A percentile compares a stretch with the other conserved stretches of the same genome.
phyloP scores from a whole-genome alignment of 495 filamentous ascomycete genomes.

The Penicillium pancosmium region DNA sequence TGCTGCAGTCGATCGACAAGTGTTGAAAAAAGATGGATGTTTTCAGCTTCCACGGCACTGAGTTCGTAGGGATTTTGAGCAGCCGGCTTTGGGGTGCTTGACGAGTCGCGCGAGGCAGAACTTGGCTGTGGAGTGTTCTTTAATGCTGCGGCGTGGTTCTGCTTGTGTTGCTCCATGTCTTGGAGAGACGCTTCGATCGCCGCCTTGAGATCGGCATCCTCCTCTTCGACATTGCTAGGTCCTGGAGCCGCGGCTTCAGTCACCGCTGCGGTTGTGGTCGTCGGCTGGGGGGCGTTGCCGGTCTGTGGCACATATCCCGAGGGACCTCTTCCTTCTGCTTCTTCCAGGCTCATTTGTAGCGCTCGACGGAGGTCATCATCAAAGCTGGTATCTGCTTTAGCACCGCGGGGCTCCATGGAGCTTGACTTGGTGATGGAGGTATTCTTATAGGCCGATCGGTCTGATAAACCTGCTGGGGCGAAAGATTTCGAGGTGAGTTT shows the following conservation, averaged over 20 bases:
- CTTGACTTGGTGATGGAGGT: slow-evolving; percentile 54
- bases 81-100: slow-evolving; percentile 42
- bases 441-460: slow-evolving; percentile 53
- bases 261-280: neutral
- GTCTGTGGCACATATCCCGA: slow-evolving; percentile 71
- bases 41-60: slow-evolving; percentile 90
- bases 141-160: slow-evolving; percentile 77
- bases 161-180: slow-evolving; percentile 98
- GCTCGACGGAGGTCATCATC: slow-evolving; percentile 94
- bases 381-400: slow-evolving; percentile 82
- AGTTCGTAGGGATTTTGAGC: slow-evolving; percentile 94
- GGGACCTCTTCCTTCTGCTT: slow-evolving; percentile 75
- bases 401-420: slow-evolving; percentile 86
- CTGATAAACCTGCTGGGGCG: slow-evolving; percentile 43
- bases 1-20: slow-evolving; percentile 93
- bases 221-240: slow-evolving; percentile 45
- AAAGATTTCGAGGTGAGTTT: slow-evolving; percentile 78
- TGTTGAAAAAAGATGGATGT: slow-evolving; percentile 95
- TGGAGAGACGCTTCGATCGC: slow-evolving; percentile 95
- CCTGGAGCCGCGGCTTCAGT: slow-evolving; percentile 33
- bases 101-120: slow-evolving; percentile 24
- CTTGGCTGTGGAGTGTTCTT: slow-evolving; percentile 62
- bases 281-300: slow-evolving; percentile 36
- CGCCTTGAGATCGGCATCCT: slow-evolving; percentile 91
- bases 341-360: slow-evolving; percentile 94